These are phyloP conservation scores for Penicillium flavigenum DNA, from an alignment of 495 filamentous ascomycete species.

Conservation along the genomic window DNA sequence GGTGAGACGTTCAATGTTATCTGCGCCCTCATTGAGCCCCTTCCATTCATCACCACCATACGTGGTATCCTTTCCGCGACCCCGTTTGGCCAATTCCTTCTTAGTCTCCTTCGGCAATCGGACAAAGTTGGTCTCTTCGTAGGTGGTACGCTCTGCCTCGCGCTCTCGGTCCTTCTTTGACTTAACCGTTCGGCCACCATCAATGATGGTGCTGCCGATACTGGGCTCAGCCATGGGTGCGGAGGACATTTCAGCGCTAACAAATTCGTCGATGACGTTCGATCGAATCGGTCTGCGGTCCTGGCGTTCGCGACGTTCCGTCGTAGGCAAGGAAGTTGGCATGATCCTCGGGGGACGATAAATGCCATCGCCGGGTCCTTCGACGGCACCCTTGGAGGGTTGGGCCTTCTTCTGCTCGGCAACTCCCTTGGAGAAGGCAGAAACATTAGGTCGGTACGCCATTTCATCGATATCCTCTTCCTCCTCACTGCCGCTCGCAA, in stretches of 20 bases:
- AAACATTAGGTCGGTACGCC: constrained; percentile 64
- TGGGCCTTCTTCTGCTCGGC: constrained; percentile 29
- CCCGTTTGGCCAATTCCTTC: constrained; percentile 60
- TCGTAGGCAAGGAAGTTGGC: constrained; percentile 62
- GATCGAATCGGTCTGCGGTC: constrained; percentile 56
- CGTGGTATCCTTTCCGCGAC: constrained; percentile 48
- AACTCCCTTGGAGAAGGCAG: constrained; percentile 51
- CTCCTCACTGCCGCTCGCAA: constrained; percentile 34
- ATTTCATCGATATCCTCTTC: constrained; percentile 59
- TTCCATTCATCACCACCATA: constrained; percentile 88
- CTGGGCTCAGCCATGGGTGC: constrained; percentile 76
- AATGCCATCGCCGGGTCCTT: constrained; percentile 53
- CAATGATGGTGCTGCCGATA: constrained; percentile 78
- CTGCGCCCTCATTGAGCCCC: constrained; percentile 72
- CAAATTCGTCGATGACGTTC: constrained; percentile 80
- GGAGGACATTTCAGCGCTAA: constrained; percentile 72
- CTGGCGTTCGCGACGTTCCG: constrained; percentile 59
- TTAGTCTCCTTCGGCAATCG: constrained; percentile 78
- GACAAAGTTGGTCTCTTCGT: constrained; percentile 86
- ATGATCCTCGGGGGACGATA: constrained; percentile 86
- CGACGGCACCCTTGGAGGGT: constrained; percentile 22
- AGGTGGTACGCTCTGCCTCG: constrained; percentile 70
- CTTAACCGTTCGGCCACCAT: constrained; percentile 70
- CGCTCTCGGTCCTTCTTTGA: constrained; percentile 64
- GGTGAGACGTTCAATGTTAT: constrained; percentile 73